phyloP scores from a whole-genome alignment of 805 yeast species.

The Kuraishia cidri region DNA sequence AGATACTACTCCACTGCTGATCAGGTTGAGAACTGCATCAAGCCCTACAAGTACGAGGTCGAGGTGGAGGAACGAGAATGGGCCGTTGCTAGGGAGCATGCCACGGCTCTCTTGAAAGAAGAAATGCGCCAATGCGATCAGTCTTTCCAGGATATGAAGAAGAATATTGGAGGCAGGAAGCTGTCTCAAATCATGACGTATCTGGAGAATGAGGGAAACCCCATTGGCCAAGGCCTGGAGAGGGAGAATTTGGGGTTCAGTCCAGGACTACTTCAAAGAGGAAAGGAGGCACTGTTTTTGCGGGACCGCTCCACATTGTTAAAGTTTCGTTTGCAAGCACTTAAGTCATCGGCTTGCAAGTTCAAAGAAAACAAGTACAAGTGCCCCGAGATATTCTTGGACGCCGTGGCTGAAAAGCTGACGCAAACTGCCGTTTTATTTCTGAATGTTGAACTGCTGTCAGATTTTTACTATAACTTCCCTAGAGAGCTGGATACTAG shows the following conservation, averaged over 20 bases:
- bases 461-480: conserved; percentile 93
- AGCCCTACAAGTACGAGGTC: conserved; percentile 95
- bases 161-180: conserved; percentile 76
- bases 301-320: conserved; percentile 64
- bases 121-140: conserved; percentile 78
- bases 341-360: conserved; percentile 70
- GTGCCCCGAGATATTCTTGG: conserved; percentile 92
- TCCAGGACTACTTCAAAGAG: conserved; percentile 61
- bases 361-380: conserved; percentile 73
- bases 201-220: conserved; percentile 35
- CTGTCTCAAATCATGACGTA: conserved; percentile 76
- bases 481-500: conserved; percentile 86
- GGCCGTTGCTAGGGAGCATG: conserved; percentile 71
- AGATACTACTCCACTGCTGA: conserved; percentile 91
- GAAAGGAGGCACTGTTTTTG: conserved; percentile 77
- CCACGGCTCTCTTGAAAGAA: conserved; percentile 66
- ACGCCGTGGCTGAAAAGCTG: conserved; percentile 84
- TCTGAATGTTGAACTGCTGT: conserved; percentile 84
- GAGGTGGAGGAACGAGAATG: conserved; percentile 96
- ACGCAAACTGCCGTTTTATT: conserved; percentile 91
- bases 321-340: conserved; percentile 65
- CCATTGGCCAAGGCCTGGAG: conserved; percentile 26
- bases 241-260: conserved; percentile 84
- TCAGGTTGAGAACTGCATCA: conserved; percentile 96
- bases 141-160: conserved; percentile 49